phyloP scores from a whole-genome alignment of 352 stramenopile species.

The Phytophthora sp. region DNA sequence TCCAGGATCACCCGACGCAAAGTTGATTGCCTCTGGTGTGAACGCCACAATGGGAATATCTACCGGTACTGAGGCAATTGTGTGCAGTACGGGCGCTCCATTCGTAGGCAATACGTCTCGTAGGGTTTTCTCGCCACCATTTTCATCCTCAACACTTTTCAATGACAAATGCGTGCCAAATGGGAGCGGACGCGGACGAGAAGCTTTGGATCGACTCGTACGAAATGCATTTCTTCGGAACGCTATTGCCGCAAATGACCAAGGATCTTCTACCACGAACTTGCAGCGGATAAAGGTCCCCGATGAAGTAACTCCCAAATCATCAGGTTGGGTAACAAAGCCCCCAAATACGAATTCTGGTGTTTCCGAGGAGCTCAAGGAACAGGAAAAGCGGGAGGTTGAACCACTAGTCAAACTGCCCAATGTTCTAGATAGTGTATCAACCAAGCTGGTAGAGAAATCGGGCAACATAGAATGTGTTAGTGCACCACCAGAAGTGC shows the following conservation, averaged over 20 bases:
- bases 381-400: not conserved
- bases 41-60: not conserved
- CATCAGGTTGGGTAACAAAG: not conserved
- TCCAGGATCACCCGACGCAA: conserved; percentile 12
- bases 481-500: conserved; percentile 1
- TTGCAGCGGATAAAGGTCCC: not conserved
- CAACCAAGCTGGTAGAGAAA: conserved; percentile 5
- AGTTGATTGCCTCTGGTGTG: conserved; percentile 8
- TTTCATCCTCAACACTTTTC: conserved; percentile 46
- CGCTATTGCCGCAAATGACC: conserved; percentile 28
- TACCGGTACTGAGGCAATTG: conserved; percentile 28
- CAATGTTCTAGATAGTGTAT: not conserved
- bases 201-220: conserved; percentile 63
- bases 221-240: conserved; percentile 54
- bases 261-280: not conserved
- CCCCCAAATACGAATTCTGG: not conserved
- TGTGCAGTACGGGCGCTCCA: conserved; percentile 20
- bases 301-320: not conserved
- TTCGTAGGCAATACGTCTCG: conserved; percentile 32
- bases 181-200: conserved; percentile 52
- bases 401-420: not conserved
- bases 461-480: not conserved
- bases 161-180: conserved; percentile 49
- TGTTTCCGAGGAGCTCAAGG: not conserved
- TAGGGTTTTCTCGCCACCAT: conserved; percentile 21